Evolutionary conservation across 23 red algal species (phyloP).

Genomic region (Gracilaria gracilis): DNA sequence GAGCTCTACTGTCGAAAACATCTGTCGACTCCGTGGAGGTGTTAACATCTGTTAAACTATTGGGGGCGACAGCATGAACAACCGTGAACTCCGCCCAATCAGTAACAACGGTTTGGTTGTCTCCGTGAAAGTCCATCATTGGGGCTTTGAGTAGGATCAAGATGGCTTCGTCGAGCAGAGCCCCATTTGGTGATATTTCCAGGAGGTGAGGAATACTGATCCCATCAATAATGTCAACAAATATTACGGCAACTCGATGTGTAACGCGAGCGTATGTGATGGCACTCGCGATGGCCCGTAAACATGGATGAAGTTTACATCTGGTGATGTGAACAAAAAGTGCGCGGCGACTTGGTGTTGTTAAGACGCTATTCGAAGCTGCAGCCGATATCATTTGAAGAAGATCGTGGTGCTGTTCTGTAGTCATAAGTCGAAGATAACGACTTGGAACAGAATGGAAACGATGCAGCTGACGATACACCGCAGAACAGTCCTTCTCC

Average conservation of each 20-base stretch:
- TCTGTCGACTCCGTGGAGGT: background rate
- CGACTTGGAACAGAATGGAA: conserved; percentile 57
- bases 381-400: conserved; percentile 29
- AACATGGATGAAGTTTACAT: conserved; percentile 41
- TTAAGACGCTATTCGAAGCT: background rate
- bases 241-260: conserved; percentile 58
- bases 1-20: conserved; percentile 18
- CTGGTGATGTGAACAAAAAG: conserved; percentile 54
- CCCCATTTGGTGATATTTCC: conserved; percentile 1
- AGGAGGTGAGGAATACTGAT: conserved; percentile 3
- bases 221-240: conserved; percentile 26
- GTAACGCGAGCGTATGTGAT: conserved; percentile 62
- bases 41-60: conserved; percentile 7
- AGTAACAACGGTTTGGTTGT: conserved; percentile 11
- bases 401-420: conserved; percentile 25
- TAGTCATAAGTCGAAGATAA: conserved; percentile 41
- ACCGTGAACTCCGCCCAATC: conserved; percentile 74
- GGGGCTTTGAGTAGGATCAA: conserved; percentile 9
- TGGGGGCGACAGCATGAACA: conserved; percentile 46
- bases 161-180: conserved; percentile 18
- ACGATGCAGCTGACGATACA: conserved; percentile 45
- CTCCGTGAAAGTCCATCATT: conserved; percentile 6
- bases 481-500: conserved; percentile 4
- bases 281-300: conserved; percentile 69
- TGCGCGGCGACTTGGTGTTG: conserved; percentile 19